Base-by-base conservation (phyloP, 2,329 filamentous ascomycete species). In the Epichloe gansuensis region DNA sequence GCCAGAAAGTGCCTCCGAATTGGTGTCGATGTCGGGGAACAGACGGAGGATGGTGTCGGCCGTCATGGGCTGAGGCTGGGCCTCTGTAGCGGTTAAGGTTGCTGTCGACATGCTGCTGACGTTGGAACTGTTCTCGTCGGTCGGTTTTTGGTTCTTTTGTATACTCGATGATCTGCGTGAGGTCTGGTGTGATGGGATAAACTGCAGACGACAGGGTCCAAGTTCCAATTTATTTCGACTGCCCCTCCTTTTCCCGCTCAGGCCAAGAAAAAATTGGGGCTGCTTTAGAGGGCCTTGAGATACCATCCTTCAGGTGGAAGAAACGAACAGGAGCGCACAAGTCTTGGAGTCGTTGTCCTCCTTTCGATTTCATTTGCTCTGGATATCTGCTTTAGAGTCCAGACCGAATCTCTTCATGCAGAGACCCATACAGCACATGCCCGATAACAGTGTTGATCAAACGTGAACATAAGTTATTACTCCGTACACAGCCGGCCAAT, bases 31-130 rank as follows among this genome's bases (percentile, higher is more conserved):
- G 66, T 96, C 89, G 50, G 89, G 89, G 70, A 97, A 97, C 47
- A 97, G 80, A 56, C 82, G 83, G 54, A 91, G 76, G 62, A 98
- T 89, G 63, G 86, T 88, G 61, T 93, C 82, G 17, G 89, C 89
- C 50, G 88, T 95, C 64, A 94, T 89, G 52, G 79, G 74, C 63
- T 81, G 75, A 41, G 75, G 66, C 39, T 71, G 73, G 40, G 54
- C 23, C 41, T 53, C 51, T 2, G 70, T 74, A 27, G 74, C 76
- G 36, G 76, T 74, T 23, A 59, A 59, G 15, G 63, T 65, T 5
- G 63, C 60, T 40, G 65, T 62, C 49, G 68, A 64, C 60, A 66
- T 69, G 41, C 13, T 50, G 23, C 11, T 39, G 21, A 2, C 27
- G 13, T 35, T 1, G 11, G 15, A 25, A 8, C 9, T 25, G 8